Evolutionary conservation across 176 grass and related monocot species (phyloP).

Genomic region (Lolium multiflorum): DNA sequence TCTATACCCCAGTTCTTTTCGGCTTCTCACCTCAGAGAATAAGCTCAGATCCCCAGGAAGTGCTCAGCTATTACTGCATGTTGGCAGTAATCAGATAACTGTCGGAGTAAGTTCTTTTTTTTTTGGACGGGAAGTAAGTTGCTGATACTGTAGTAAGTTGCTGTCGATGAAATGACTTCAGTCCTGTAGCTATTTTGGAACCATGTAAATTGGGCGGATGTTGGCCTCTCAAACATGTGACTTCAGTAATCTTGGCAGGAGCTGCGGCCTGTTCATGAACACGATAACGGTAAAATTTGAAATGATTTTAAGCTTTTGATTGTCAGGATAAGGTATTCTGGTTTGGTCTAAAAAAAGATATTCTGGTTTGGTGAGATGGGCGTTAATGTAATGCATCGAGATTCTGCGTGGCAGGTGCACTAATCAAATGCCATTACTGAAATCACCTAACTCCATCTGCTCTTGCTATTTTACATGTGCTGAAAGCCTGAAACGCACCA

Average conservation of each 20-base stretch:
- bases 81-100: background rate
- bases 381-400: conserved; percentile 1
- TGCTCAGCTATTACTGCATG: background rate
- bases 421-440: background rate
- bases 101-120: background rate
- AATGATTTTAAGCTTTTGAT: background rate
- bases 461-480: conserved; percentile 16
- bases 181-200: background rate
- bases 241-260: background rate
- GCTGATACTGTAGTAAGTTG: no score
- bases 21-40: no score
- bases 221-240: conserved; percentile 1
- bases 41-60: background rate
- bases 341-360: background rate
- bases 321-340: background rate
- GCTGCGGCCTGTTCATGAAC: background rate
- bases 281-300: background rate
- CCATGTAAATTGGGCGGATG: background rate
- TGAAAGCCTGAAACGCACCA: background rate
- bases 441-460: background rate
- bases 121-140: background rate
- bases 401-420: background rate
- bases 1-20: no score
- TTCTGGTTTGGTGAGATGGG: background rate
- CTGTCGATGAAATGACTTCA: background rate